Conservation (phyloP, 495 filamentous ascomycete species). For the Xylaria flabelliformis region DNA sequence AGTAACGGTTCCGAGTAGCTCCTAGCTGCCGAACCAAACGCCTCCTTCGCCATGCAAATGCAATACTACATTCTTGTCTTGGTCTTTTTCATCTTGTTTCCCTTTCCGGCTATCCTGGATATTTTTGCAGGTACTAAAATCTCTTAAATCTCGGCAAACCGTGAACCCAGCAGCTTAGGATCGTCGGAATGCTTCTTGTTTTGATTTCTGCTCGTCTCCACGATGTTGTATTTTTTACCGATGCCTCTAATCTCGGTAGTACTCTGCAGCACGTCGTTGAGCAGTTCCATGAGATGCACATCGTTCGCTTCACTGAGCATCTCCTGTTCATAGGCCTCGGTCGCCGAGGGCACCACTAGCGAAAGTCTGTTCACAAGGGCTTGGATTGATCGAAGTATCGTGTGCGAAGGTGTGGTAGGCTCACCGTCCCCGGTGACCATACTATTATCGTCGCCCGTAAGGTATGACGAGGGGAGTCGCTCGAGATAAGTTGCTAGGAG, state of each 20-base stretch:
- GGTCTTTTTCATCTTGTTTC: background rate
- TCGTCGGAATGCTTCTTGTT: constrained; percentile 30
- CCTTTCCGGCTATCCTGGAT: background rate
- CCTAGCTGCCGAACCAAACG: constrained; percentile 32
- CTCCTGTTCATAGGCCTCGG: constrained; percentile 60
- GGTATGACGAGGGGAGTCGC: constrained; percentile 69
- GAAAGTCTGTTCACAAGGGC: constrained; percentile 67
- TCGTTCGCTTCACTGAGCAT: constrained; percentile 75
- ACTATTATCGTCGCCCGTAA: constrained; percentile 48
- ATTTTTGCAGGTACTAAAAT: background rate
- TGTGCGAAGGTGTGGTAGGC: constrained; percentile 63
- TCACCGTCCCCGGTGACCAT: constrained; percentile 42
- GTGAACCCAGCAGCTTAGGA: background rate
- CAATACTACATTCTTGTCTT: constrained; percentile 22
- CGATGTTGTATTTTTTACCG: constrained; percentile 72
- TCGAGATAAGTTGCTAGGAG: constrained; percentile 83
- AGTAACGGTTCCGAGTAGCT: constrained; percentile 23
- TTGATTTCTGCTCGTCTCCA: constrained; percentile 57
- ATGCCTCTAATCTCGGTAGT: constrained; percentile 70
- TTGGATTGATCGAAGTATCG: constrained; percentile 70
- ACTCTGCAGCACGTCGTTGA: constrained; percentile 71
- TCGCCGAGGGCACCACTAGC: constrained; percentile 63
- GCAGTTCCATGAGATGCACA: constrained; percentile 73
- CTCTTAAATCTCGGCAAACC: constrained; percentile 32
- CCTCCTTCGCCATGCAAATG: constrained; percentile 42